These are phyloP conservation scores for Bipolaris gigantea DNA, from an alignment of 2,329 filamentous ascomycete genomes.

Conservation along the genomic window DNA sequence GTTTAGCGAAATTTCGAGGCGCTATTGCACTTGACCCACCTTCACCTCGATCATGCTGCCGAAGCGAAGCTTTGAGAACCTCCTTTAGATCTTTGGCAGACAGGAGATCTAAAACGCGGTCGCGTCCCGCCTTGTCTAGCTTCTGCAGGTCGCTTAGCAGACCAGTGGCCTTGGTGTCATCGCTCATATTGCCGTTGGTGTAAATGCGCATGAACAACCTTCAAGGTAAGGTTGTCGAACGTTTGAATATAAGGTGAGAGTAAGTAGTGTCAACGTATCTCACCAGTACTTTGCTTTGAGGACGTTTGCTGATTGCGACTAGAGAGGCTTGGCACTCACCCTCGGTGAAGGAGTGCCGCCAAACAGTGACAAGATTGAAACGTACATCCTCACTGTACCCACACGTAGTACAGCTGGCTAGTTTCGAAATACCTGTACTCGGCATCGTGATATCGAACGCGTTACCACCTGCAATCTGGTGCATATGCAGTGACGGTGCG, in stretches of 20 bases:
- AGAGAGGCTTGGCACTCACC: not conserved
- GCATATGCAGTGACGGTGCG: conserved; percentile 41
- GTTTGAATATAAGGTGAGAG: not conserved
- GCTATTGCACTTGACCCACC: too few relatives aligned
- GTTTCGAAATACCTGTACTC: conserved; percentile 30
- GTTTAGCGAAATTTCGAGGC: not conserved
- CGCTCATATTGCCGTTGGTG: not conserved
- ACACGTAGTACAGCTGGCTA: conserved; percentile 48
- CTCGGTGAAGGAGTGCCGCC: not conserved
- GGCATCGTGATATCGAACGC: conserved; percentile 53
- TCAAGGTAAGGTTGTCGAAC: too few relatives aligned
- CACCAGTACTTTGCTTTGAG: not conserved
- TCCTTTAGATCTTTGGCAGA: not conserved
- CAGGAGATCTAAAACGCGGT: not conserved
- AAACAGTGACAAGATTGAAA: not conserved
- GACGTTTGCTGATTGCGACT: not conserved
- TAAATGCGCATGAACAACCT: too few relatives aligned
- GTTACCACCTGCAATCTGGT: conserved; percentile 50
- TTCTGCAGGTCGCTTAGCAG: not conserved
- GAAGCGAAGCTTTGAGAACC: not conserved
- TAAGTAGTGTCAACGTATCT: not conserved
- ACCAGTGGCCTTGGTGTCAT: not conserved
- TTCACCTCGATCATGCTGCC: not conserved
- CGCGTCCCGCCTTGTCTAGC: not conserved
- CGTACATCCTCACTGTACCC: conserved; percentile 27